Conservation (phyloP, 2,329 filamentous ascomycete genomes). For the Lojkania enalia region DNA sequence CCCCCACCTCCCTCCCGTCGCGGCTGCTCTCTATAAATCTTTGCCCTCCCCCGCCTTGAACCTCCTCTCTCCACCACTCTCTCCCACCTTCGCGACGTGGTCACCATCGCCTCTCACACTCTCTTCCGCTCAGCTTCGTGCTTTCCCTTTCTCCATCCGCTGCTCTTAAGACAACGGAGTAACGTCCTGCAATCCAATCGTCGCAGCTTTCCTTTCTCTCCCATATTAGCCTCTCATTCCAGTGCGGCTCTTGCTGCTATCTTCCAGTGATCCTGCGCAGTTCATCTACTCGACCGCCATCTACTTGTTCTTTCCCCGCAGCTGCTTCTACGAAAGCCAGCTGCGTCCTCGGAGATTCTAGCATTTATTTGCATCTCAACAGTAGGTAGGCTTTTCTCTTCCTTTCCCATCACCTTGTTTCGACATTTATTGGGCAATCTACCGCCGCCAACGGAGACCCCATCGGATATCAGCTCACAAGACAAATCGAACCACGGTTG, state of each 20-base stretch:
- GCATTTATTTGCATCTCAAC: conserved; percentile 24
- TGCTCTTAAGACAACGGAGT: not conserved
- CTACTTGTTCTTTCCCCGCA: conserved; percentile 13
- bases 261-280: conserved; percentile 3
- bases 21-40: no score
- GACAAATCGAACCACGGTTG: not conserved
- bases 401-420: conserved; percentile 23
- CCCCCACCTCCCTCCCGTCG: no score
- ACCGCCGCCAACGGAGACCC: conserved; percentile 33
- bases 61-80: conserved; percentile 10
- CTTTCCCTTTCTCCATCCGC: not conserved
- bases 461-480: conserved; percentile 15
- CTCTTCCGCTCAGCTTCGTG: conserved; percentile 10
- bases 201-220: not conserved
- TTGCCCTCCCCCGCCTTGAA: conserved; percentile 8
- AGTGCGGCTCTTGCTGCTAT: conserved; percentile 1
- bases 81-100: conserved; percentile 11
- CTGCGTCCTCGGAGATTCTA: conserved; percentile 17
- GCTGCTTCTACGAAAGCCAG: conserved; percentile 5
- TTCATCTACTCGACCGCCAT: conserved; percentile 11
- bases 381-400: conserved; percentile 22
- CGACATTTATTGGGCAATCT: conserved; percentile 45
- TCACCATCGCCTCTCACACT: conserved; percentile 8
- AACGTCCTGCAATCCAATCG: not conserved
- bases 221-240: not conserved